A percentile compares a stretch with the other conserved stretches of the same genome.
phyloP scores from a whole-genome alignment of 2,329 filamentous ascomycete genomes.

The Metarhizium robertsii region DNA sequence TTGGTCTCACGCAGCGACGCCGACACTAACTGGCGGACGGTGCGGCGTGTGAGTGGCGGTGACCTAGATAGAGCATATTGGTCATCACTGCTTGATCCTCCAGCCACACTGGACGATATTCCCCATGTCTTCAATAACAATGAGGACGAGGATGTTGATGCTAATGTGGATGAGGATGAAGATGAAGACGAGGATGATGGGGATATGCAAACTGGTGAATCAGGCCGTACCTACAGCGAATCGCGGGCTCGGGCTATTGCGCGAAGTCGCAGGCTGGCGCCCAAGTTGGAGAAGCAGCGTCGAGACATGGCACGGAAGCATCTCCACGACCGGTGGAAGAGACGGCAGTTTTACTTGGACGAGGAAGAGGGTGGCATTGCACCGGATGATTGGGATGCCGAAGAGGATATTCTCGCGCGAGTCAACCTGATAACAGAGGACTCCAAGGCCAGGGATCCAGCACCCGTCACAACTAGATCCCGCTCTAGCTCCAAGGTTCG shows the following conservation, averaged over 20 bases:
- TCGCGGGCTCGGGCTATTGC: constrained; percentile 27
- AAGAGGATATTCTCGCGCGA: constrained; percentile 44
- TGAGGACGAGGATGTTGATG: constrained; percentile 15
- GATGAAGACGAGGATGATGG: constrained; percentile 12
- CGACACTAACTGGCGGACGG: constrained; percentile 26
- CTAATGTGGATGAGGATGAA: constrained; percentile 18
- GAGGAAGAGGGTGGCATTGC: constrained; percentile 69
- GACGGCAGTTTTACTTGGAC: constrained; percentile 73
- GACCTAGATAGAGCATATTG: constrained; percentile 30
- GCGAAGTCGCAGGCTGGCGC: constrained; percentile 24
- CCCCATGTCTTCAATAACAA: constrained; percentile 28
- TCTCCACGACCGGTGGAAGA: constrained; percentile 64
- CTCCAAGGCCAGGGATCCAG: constrained; percentile 30
- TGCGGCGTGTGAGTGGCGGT: constrained; percentile 19
- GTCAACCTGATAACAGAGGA: constrained; percentile 23
- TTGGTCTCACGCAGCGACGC: constrained; percentile 20
- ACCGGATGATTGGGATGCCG: constrained; percentile 53
- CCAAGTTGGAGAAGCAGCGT: constrained; percentile 29
- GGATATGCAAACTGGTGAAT: constrained; percentile 8
- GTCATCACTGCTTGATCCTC: constrained; percentile 35
- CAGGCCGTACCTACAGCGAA: constrained; percentile 27
- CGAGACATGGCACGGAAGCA: constrained; percentile 38
- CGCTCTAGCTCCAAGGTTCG: constrained; percentile 72
- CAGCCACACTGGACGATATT: constrained; percentile 32
- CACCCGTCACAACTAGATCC: constrained; percentile 27